Base-by-base conservation (phyloP, 2,329 filamentous ascomycete genomes). In the Trichoderma polysporum region DNA sequence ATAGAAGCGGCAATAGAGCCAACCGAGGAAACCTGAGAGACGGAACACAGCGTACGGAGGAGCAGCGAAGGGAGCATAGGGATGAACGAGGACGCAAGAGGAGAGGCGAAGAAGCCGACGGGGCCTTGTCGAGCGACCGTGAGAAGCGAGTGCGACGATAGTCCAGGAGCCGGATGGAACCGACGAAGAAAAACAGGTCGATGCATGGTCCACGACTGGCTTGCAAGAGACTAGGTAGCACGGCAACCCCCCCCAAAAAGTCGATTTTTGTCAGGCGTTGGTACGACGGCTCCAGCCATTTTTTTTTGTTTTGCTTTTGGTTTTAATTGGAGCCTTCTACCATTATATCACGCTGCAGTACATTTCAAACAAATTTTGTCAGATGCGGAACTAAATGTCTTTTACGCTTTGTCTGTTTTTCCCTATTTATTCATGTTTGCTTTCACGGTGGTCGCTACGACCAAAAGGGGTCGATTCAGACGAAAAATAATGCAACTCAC, bases 81-180 rank as follows among this genome's bases (percentile, higher is more conserved):
- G 74, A 79, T 57, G 78, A 80, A 37, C 76, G 79, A 15, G 75
- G 76, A 37, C 75, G 78, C 68, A 77, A 80, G 72, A 71, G 79
- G 67, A 72, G 77, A 73, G 85, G 83, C 70, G 84, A 86, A 68
- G 85, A 85, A 60, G 81, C 80, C 22, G 72, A 74, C n/a, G 78
- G 76, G 39, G 70, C 71, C 22, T 68, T 77, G 69, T 70, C 74
- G 17, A 80, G 74, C 71, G 83, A 85, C 45, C 79, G 82, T 67
- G 85, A 87, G 68, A 88, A 88, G 79, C 80, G 85, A 74, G 80
- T 78, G 69, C 81, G 85, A 75, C 81, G 82, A 72, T 85, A 50
- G 59, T 56, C 47, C 35, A 15, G 29, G 17, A 49, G 41, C 31
- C 19, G 33, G n/a, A n/a, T 50, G 58, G 45, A 61, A 35, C 17